Percentiles rank a stretch among this genome's conserved stretches.
Evolutionary conservation across 148 eudicot species (phyloP).

Genomic region (Rhododendron molle): DNA sequence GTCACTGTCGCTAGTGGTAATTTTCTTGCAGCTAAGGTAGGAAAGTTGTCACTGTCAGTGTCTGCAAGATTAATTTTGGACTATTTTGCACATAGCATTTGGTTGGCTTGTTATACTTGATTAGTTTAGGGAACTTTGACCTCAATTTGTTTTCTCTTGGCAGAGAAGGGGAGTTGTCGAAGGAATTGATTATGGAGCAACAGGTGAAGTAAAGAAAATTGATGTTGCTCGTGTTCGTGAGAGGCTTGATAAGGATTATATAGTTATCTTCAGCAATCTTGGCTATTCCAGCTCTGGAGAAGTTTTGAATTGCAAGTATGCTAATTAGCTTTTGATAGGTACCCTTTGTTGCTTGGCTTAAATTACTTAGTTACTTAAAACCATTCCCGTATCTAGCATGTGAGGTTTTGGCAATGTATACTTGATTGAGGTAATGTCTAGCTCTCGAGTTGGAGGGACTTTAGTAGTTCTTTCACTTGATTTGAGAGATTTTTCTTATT

Average conservation of each 20-base stretch:
- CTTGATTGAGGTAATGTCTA: neutral
- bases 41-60: conserved; percentile 6
- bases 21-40: conserved; percentile 92
- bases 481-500: neutral
- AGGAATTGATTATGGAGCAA: conserved; percentile 89
- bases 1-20: conserved; percentile 97
- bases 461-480: neutral
- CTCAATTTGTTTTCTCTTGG: conserved; percentile 11
- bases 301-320: conserved; percentile 98
- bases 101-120: neutral
- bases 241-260: conserved; percentile 87
- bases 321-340: conserved; percentile 41
- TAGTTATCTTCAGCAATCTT: conserved; percentile 79
- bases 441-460: neutral
- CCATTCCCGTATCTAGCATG: neutral
- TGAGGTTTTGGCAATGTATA: neutral
- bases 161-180: conserved; percentile 91
- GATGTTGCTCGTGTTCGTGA: conserved; percentile 78
- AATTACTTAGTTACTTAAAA: neutral
- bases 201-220: conserved; percentile 94
- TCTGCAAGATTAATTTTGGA: neutral
- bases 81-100: neutral
- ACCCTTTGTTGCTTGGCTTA: conserved; percentile 24
- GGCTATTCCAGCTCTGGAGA: conserved; percentile 97
- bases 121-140: neutral